Evolutionary conservation across 192 early-diverging fungal species (phyloP).

Genomic region (Coemansia sp.): DNA sequence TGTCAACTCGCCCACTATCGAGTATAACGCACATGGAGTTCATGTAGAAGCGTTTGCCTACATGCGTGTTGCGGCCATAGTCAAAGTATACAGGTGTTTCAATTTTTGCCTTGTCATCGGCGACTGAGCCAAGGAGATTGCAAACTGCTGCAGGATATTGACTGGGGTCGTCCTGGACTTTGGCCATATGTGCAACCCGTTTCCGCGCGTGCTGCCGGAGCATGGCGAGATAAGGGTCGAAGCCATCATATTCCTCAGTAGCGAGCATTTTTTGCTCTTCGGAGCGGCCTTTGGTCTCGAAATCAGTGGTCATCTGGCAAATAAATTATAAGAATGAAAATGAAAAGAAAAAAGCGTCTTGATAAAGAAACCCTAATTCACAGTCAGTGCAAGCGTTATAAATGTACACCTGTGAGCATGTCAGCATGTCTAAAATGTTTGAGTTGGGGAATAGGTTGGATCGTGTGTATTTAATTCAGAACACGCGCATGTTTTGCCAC

Average conservation of each 20-base stretch:
- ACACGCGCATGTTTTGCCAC: too few relatives aligned
- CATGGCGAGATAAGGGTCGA: neutral
- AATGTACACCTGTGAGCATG: too few relatives aligned
- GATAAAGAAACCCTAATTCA: too few relatives aligned
- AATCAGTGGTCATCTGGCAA: too few relatives aligned
- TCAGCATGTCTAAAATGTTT: too few relatives aligned
- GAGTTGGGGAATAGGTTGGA: too few relatives aligned
- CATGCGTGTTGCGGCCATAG: constrained; percentile 73
- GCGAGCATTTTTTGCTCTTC: neutral
- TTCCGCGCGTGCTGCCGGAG: neutral
- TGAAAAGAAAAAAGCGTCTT: too few relatives aligned
- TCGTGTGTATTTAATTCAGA: too few relatives aligned
- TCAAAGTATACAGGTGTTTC: constrained; percentile 71
- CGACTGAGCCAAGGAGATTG: constrained; percentile 59
- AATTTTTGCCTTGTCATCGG: constrained; percentile 56
- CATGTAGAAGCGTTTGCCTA: constrained; percentile 75
- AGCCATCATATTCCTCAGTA: neutral
- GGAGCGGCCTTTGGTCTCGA: too few relatives aligned
- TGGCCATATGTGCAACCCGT: neutral
- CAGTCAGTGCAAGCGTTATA: too few relatives aligned
- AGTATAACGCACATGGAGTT: constrained; percentile 75
- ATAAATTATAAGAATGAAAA: too few relatives aligned
- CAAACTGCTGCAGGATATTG: constrained; percentile 8
- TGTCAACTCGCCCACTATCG: constrained; percentile 68
- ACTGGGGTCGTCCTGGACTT: neutral